Base-by-base conservation (phyloP, 768 basidiomycete genomes). In the Amylocystis lapponica region DNA sequence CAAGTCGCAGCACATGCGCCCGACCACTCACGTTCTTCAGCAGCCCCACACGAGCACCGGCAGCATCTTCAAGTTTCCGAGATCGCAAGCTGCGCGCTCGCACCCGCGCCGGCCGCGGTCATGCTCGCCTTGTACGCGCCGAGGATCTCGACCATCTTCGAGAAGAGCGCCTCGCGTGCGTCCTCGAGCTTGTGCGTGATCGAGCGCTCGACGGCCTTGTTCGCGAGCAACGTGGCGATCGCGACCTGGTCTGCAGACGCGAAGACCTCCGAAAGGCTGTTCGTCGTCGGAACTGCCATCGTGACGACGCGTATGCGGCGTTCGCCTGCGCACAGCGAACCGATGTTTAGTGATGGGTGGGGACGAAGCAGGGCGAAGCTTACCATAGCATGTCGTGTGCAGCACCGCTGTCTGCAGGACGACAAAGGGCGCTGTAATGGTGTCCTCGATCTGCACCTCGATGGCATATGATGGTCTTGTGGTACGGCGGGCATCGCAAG, bases 401-500 rank as follows among this genome's bases (percentile, higher is more conserved):
- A 98, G 72, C 16, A 97, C 83, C 11, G 91, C 95, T 22, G 92
- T 93, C 62, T 97, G 95, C 64, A 97, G 71, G 27, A 96, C 93
- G 33, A 96, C 91, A 57, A 91, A 90, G 0, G 94, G 87, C 21
- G 85, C 72, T 0, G 85, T 90, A 52, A 98, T 76, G 27, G 86
- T 86, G 62, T 98, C 95, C 61, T 98, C 95, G 49, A 98, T 89
- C 60, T 94, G 86, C 10, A 97, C 72, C 62, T 98, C 95, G 56
- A 98, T 94, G 10, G 86, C 85, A 61, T 98, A 98, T 14, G 88
- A 92, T 96, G 89, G 56, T 98, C 93, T 55, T 87, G 81, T 13
- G 95, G 92, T n/a, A 98, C 94, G 7, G 92, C 85, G 2, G 95
- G 93, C 76, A 97, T 87, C 3, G 95, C 91, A 27, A 97, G 76